Percentiles rank a stretch among this genome's conserved stretches.
Evolutionary conservation across 345 rosid species (phyloP).

Genomic region (Passiflora organensis): DNA sequence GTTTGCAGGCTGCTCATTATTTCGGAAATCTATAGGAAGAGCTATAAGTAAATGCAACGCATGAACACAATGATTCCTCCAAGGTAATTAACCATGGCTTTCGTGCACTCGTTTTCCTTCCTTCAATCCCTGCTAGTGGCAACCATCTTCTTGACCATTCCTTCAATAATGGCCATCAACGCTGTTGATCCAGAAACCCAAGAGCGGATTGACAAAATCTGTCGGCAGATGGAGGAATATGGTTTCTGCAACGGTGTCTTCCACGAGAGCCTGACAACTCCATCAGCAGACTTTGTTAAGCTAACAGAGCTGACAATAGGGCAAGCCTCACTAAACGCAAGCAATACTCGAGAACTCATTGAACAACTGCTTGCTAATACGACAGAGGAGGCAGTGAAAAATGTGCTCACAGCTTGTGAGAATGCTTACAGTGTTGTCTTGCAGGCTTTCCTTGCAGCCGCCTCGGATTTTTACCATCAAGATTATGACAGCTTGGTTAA

Average conservation of each 20-base stretch:
- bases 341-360: neutral
- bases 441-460: neutral
- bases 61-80: too few species aligned
- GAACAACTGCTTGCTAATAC: neutral
- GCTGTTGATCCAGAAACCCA: neutral
- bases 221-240: neutral
- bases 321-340: neutral
- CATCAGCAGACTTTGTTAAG: neutral
- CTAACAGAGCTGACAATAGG: neutral
- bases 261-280: neutral
- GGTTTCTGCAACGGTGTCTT: neutral
- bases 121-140: neutral
- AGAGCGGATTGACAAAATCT: neutral
- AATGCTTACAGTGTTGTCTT: neutral
- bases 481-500: neutral
- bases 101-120: neutral
- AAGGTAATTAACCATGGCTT: too few species aligned
- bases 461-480: neutral
- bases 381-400: neutral
- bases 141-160: neutral
- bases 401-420: neutral
- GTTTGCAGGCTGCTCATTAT: too few species aligned
- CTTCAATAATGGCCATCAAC: neutral
- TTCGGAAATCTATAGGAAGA: too few species aligned
- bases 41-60: too few species aligned